Conservation (phyloP, 2,329 filamentous ascomycete genomes). For the Trichoderma sp. region DNA sequence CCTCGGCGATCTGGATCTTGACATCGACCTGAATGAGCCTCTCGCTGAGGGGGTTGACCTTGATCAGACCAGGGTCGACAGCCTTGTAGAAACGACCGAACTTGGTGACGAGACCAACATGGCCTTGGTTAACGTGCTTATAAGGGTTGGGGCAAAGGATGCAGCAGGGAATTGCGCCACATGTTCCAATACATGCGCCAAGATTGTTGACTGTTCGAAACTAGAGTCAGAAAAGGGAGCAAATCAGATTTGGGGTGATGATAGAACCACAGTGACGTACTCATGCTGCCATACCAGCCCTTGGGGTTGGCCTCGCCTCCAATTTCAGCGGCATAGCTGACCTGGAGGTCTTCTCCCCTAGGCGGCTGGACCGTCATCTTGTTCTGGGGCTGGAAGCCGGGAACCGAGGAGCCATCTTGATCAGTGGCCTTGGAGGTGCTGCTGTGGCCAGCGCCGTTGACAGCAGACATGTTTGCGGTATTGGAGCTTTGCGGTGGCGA, state of each 20-base stretch:
- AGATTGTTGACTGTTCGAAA: constrained; percentile 62
- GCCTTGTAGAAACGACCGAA: constrained; percentile 94
- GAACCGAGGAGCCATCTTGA: constrained; percentile 18
- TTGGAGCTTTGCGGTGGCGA: neutral
- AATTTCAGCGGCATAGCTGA: constrained; percentile 67
- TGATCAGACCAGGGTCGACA: constrained; percentile 93
- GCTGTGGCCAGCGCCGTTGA: constrained; percentile 27
- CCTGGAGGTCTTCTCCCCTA: constrained; percentile 78
- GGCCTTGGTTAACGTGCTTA: constrained; percentile 87
- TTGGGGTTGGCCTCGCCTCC: constrained; percentile 66
- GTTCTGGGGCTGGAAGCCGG: constrained; percentile 49
- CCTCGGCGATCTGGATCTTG: constrained; percentile 98
- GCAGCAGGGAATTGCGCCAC: constrained; percentile 89
- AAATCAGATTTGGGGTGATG: neutral
- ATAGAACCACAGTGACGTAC: constrained; percentile 50
- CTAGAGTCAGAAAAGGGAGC: neutral
- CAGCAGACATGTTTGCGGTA: constrained; percentile 20
- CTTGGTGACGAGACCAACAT: constrained; percentile 92
- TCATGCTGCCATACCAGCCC: constrained; percentile 89
- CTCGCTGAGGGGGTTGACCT: constrained; percentile 95
- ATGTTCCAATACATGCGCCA: constrained; percentile 69
- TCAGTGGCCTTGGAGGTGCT: constrained; percentile 32
- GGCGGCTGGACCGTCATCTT: constrained; percentile 76
- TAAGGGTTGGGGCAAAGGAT: constrained; percentile 92
- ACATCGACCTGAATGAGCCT: constrained; percentile 89